phyloP scores from a whole-genome alignment of 495 filamentous ascomycete genomes.

The Polyplosphaeria fusca region DNA sequence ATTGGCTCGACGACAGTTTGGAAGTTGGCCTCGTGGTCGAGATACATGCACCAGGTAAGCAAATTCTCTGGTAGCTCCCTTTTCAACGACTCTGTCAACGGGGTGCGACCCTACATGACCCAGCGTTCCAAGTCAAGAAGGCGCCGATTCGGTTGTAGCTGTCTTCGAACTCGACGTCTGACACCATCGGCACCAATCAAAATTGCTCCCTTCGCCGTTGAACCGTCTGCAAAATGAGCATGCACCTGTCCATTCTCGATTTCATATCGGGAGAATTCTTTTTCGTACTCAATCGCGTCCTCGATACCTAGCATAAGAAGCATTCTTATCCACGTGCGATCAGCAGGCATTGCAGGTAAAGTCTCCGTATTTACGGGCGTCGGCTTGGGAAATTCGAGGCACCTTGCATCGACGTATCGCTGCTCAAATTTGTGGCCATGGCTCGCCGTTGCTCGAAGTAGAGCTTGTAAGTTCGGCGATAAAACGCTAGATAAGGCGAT shows the following conservation, averaged over 20 bases:
- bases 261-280: slow-evolving; percentile 8
- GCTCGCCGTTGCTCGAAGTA: background rate
- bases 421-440: background rate
- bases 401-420: slow-evolving; percentile 7
- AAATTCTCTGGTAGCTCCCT: background rate
- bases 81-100: background rate
- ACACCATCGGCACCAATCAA: slow-evolving; percentile 7
- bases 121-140: slow-evolving; percentile 1
- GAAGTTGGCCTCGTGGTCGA: background rate
- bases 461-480: background rate
- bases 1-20: slow-evolving; percentile 1
- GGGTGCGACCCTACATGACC: slow-evolving; percentile 1
- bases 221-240: slow-evolving; percentile 3
- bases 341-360: slow-evolving; percentile 3
- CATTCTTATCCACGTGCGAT: slow-evolving; percentile 4
- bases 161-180: background rate
- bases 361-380: background rate
- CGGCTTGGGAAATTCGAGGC: slow-evolving; percentile 1
- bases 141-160: slow-evolving; percentile 2
- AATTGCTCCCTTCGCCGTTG: background rate
- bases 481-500: background rate
- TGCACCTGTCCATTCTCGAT: slow-evolving; percentile 3
- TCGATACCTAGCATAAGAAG: slow-evolving; percentile 3
- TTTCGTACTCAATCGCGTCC: slow-evolving; percentile 13
- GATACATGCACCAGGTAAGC: slow-evolving; percentile 3